Evolutionary conservation across 2,329 filamentous ascomycete genomes (phyloP).

Genomic region (Phyllosticta citrichinensis): DNA sequence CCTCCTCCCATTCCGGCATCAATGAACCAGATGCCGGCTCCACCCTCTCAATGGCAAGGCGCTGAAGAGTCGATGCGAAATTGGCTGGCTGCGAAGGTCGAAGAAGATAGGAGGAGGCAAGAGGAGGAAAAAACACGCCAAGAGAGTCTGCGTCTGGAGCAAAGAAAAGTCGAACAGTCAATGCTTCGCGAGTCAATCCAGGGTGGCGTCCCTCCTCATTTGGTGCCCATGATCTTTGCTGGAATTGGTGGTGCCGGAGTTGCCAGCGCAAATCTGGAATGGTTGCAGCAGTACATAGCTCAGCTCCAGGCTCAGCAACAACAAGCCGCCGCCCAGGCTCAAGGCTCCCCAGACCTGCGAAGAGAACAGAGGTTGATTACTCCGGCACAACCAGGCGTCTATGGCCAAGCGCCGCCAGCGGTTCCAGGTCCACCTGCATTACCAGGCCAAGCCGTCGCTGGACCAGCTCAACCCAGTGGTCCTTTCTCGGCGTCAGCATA

Average conservation of each 20-base stretch:
- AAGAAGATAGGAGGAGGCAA: slow-evolving; percentile 43
- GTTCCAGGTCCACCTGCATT: slow-evolving; percentile 25
- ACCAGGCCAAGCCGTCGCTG: slow-evolving; percentile 24
- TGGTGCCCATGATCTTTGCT: slow-evolving; percentile 45
- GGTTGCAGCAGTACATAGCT: slow-evolving; percentile 40
- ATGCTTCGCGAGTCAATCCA: slow-evolving; percentile 44
- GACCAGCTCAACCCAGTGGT: slow-evolving; percentile 25
- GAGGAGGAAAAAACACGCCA: slow-evolving; percentile 45
- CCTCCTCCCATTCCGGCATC: slow-evolving; percentile 22
- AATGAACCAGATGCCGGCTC: slow-evolving; percentile 32
- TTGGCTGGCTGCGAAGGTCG: slow-evolving; percentile 41
- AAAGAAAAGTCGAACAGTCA: slow-evolving; percentile 42
- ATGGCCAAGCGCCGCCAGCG: slow-evolving; percentile 22
- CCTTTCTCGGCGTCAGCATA: slow-evolving; percentile 27
- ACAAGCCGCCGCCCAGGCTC: slow-evolving; percentile 28
- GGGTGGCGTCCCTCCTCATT: slow-evolving; percentile 40
- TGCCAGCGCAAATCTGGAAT: slow-evolving; percentile 39
- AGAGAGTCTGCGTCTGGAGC: slow-evolving; percentile 39
- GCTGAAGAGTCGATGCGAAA: slow-evolving; percentile 43
- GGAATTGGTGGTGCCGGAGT: slow-evolving; percentile 40
- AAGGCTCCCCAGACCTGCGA: slow-evolving; percentile 30
- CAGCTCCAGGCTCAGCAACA: slow-evolving; percentile 36
- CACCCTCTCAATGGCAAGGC: slow-evolving; percentile 39
- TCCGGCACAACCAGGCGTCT: slow-evolving; percentile 24
- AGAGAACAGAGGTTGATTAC: slow-evolving; percentile 32